Conservation (phyloP, 192 early-diverging fungal species). For the Coemansia sp. region DNA sequence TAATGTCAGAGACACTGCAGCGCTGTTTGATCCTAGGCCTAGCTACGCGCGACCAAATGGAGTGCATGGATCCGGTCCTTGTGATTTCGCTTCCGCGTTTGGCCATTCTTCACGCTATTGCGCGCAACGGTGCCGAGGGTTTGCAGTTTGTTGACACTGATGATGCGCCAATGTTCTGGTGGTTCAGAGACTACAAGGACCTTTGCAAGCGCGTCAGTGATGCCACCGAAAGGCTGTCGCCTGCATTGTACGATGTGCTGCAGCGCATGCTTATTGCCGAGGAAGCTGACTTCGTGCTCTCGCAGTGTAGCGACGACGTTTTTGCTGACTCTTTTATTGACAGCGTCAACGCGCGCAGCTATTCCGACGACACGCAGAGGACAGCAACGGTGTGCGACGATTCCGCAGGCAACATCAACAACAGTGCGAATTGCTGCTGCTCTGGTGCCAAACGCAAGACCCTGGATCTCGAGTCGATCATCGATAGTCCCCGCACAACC, state of each 20-base stretch:
- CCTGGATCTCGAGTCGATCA: slow-evolving; percentile 44
- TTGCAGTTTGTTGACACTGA: slow-evolving; percentile 58
- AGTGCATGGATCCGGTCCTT: slow-evolving; percentile 59
- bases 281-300: slow-evolving; percentile 38
- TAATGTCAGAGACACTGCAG: slow-evolving; percentile 64
- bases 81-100: slow-evolving; percentile 63
- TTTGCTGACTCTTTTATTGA: not conserved
- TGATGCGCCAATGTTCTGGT: slow-evolving; percentile 56
- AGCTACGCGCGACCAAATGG: slow-evolving; percentile 50
- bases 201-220: slow-evolving; percentile 27
- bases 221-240: slow-evolving; percentile 7
- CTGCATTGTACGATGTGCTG: slow-evolving; percentile 23
- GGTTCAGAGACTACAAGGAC: slow-evolving; percentile 57
- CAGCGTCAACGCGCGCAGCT: slow-evolving; percentile 5
- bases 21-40: slow-evolving; percentile 32
- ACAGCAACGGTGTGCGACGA: not conserved
- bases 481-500: slow-evolving; percentile 43
- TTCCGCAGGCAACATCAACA: not conserved
- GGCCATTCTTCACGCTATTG: slow-evolving; percentile 59
- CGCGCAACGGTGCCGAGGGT: slow-evolving; percentile 54
- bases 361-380: slow-evolving; percentile 3
- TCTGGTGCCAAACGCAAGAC: slow-evolving; percentile 6
- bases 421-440: not conserved
- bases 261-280: slow-evolving; percentile 40
- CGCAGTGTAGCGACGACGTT: slow-evolving; percentile 9